phyloP scores from a whole-genome alignment of 2,329 filamentous ascomycete species.

The Mycosphaerelloides madeirae region DNA sequence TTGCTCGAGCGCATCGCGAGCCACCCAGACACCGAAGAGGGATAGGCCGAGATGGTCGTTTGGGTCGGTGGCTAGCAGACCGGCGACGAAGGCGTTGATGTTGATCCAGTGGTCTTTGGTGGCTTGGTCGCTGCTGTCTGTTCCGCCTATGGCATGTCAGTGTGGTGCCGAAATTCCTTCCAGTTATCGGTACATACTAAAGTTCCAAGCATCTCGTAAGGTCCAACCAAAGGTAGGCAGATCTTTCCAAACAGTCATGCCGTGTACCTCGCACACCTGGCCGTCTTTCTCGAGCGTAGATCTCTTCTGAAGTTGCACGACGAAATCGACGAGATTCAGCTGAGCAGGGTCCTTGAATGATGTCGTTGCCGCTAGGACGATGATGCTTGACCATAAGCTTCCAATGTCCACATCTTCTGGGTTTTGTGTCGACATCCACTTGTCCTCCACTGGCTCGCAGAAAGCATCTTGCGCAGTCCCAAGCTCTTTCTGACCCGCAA shows the following conservation, averaged over 20 bases:
- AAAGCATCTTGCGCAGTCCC: conserved; percentile 15
- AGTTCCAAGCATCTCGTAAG: conserved; percentile 31
- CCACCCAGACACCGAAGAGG: conserved; percentile 28
- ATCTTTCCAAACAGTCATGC: conserved; percentile 26
- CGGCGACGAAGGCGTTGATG: conserved; percentile 28
- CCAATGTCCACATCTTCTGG: conserved; percentile 20
- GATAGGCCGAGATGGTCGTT: conserved; percentile 25
- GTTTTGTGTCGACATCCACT: conserved; percentile 12
- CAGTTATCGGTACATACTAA: conserved; percentile 13
- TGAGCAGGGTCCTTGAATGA: conserved; percentile 16
- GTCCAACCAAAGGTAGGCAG: conserved; percentile 28
- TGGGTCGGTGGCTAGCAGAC: conserved; percentile 21
- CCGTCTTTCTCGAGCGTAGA: conserved; percentile 18
- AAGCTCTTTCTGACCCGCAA: conserved; percentile 8
- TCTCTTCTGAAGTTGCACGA: conserved; percentile 15
- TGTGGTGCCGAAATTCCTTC: not conserved
- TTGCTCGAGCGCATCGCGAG: conserved; percentile 29
- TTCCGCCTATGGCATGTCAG: conserved; percentile 13
- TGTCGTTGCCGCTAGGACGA: conserved; percentile 19
- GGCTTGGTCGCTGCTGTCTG: conserved; percentile 16
- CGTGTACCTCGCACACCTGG: conserved; percentile 20
- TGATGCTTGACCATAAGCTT: conserved; percentile 20
- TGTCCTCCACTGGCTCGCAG: conserved; percentile 20
- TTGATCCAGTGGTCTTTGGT: conserved; percentile 27
- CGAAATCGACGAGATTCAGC: conserved; percentile 19